Base-by-base conservation (phyloP, 352 stramenopile species). In the Globisporangium cylindrosporum region DNA sequence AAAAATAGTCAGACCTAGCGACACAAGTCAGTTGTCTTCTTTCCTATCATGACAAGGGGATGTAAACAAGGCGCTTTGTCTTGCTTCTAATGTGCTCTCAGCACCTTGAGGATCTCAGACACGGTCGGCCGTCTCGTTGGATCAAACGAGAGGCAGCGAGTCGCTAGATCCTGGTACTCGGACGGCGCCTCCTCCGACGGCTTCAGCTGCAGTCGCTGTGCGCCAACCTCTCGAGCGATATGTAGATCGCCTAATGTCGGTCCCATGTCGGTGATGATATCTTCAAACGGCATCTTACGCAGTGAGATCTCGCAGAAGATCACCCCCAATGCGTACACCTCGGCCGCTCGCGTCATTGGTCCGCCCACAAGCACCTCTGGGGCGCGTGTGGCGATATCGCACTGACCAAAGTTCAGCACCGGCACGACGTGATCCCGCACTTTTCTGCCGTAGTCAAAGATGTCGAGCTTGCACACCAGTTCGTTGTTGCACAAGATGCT, bases 301-400 rank as follows among this genome's bases (percentile, higher is more conserved):
- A 68, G 67, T 62, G 82, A 89, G 29, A 94, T 78, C 67, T 92
- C 86, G 56, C 84, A 94, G 32, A 94, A 77, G 70, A 94, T 80
- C 22, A 89, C 78, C 56, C 86, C 86, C 27, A 94, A 69, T 10
- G 84, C 82, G 41, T 91, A 94, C 14, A 94, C 76, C 64, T 92
- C 79, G 12, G 84, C 79, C 24, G 81, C 74, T 9, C 48, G 27
- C n/a, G 82, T 84, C n/a, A 81, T 49, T 15, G 77, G 63, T 0
- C 77, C 78, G 7, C 81, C 80, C 15, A 66, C 70, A 5, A 94
- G 78, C 20, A 94, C 38, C 59, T 94, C 86, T 0, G 86, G 86
- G 1, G 86, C 79, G 3, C 81, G 74, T 22, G 71, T 73, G 4
- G 73, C 73, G 48, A 92, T 90, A 64, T 88, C 81, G 67, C 82